Evolutionary conservation across 169 alveolate genomes (phyloP), one percentile per base, ranked within the genome.

Genomic region (Plasmodium adleri): DNA sequence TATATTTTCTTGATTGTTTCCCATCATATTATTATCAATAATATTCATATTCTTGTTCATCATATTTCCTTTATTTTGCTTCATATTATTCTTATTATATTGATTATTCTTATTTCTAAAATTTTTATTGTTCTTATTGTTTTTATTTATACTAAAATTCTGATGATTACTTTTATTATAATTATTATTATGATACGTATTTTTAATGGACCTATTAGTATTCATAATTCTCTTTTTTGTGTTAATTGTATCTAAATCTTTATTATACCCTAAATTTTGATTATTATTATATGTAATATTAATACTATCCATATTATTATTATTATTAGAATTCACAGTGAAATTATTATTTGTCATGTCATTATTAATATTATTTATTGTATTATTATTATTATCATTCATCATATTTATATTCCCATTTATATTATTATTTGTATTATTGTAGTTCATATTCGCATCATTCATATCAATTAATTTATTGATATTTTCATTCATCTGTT

Each of bases 111-210:
- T 68, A 15, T 49, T 68, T 49, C 63, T 68, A 68, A 68, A 45
- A 22, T 17, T 43, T 68, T 49, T 68, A 39, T 45, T 15, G 22
- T 47, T 68, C 13, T 68, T 68, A 68, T 68, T 68, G 22, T 49
- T 68, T 45, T 68, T 68, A 68, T 68, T 68, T 17, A 68, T 26
- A 49, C 63, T 68, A 15, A 68, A 39, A 49, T 68, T 68, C 20
- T 68, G 45, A 4, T 68, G 32, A 68, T 68, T 68, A 68, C 15
- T 49, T 68, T 22, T 68, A 17, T 8, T 68, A 49, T 47, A 68
- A 17, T 68, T 68, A 68, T 43, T 12, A 15, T 15, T 43, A 15
- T 68, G 15, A 9, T 39, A 39, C 45, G 24, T 15, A 45, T 45
- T 43, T 68, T 68, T 68, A 17, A 45, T 47, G 17, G 43, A 10